Conservation (phyloP, 1,139 yeast species). For the Sugiyamaella neomexicana region DNA sequence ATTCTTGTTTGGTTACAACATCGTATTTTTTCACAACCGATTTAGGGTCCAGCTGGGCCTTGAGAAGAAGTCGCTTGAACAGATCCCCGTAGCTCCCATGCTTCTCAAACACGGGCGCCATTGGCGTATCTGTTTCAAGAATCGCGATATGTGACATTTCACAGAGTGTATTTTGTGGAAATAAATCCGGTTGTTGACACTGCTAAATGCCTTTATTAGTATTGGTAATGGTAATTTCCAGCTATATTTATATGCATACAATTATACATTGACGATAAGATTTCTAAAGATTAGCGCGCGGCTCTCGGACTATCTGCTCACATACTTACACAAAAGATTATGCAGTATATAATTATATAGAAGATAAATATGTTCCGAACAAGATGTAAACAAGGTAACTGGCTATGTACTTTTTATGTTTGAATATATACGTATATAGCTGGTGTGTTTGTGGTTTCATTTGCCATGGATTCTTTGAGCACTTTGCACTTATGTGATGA, state of each 20-base stretch:
- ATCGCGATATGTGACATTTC: constrained; percentile 16
- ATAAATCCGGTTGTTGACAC: not conserved
- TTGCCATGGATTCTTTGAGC: no score
- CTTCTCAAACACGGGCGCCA: constrained; percentile 29
- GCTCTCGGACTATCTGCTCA: no score
- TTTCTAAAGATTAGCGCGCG: no score
- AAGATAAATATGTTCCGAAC: no score
- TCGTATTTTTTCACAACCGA: constrained; percentile 46
- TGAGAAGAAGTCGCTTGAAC: constrained; percentile 35
- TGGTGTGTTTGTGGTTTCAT: no score
- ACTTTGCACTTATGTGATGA: no score
- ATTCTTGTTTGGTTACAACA: constrained; percentile 45
- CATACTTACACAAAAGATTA: no score
- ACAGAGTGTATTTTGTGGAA: not conserved
- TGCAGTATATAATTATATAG: no score
- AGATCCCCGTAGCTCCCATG: constrained; percentile 42
- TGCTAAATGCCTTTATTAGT: not conserved
- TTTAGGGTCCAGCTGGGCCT: constrained; percentile 33
- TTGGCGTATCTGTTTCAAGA: constrained; percentile 33
- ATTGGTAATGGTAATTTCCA: not conserved
- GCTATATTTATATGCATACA: not conserved
- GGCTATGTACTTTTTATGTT: no score
- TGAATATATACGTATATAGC: no score
- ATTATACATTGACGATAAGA: no score
- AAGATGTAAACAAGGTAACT: no score